Base-by-base conservation (phyloP, 2,329 filamentous ascomycete genomes). In the Aspergillus sp. region DNA sequence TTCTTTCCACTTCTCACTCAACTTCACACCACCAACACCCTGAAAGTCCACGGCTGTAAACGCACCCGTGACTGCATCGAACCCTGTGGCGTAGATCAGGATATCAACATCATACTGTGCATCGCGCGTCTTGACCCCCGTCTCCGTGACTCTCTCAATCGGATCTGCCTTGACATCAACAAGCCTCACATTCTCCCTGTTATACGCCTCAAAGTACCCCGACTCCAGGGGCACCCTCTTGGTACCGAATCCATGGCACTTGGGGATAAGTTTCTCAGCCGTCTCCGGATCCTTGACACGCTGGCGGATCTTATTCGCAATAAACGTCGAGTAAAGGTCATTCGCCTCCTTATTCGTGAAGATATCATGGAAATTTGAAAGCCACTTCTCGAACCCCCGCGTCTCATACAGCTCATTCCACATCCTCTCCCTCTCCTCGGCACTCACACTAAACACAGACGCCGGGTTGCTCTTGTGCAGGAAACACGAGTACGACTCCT, bases 401-500 rank as follows among this genome's bases (percentile, higher is more conserved):
- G 76, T 70, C 5, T 71, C 59, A 79, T 82, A 86, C 12, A 81
- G 66, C 2, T 70, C 63, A 54, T 85, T 78, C 57, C 81, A 82
- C n/a, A 80, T 72, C 1, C 74, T 76, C 62, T 82, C 76, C 0
- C 82, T 79, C 51, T 83, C 75, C 45, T 82, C 81, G 0, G 77
- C 73, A 0, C 73, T 76, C 53, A 82, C 83, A 52, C 85, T 82
- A 47, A 83, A 83, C 0, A 84, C 85, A 43, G 81, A 80, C 57
- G 80, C 81, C 64, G 85, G 76, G 5, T 74, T 63, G 64, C 79
- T 83, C 62, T 84, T 82, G 60, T 84, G 88, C 4, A 78, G 70
- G 67, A 89, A 87, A 1, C 87, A 86, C 81, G 64, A 86, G 87
- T 78, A 1, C 35, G 71, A 83, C 19, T 69, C 81, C 64, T 81